Percentiles rank a stretch among this genome's conserved stretches.
These are phyloP conservation scores for Xylaria sp. DNA, from an alignment of 2,329 filamentous ascomycete genomes.

Conservation along the genomic window DNA sequence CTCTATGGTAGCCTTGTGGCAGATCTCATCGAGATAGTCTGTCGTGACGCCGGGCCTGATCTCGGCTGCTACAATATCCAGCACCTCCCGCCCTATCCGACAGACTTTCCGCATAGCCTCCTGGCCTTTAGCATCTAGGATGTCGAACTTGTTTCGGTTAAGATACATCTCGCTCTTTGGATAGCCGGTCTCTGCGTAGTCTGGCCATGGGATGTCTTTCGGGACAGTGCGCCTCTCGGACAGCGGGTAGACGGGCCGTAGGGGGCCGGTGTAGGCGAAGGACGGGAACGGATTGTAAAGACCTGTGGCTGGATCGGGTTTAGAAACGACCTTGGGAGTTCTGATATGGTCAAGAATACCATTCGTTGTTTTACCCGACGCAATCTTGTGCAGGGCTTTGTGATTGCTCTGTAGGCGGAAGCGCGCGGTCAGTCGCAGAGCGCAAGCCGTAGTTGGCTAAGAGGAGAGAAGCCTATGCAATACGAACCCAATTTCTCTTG, in stretches of 20 bases:
- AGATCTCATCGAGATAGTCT: slow-evolving; percentile 92
- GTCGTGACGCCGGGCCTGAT: slow-evolving; percentile 93
- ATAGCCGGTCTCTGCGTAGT: slow-evolving; percentile 88
- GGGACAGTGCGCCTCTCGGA: slow-evolving; percentile 79
- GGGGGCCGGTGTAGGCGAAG: slow-evolving; percentile 81
- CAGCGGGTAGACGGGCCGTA: slow-evolving; percentile 89
- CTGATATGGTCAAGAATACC: slow-evolving; percentile 79
- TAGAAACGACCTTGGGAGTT: slow-evolving; percentile 84
- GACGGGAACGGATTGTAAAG: slow-evolving; percentile 92
- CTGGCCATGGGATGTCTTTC: slow-evolving; percentile 82
- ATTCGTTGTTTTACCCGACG: slow-evolving; percentile 59
- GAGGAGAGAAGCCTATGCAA: slow-evolving; percentile 12
- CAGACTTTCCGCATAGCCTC: slow-evolving; percentile 95
- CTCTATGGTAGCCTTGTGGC: slow-evolving; percentile 94
- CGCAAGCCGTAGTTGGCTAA: background rate
- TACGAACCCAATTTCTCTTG: slow-evolving; percentile 94
- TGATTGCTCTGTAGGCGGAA: slow-evolving; percentile 72
- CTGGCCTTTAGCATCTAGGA: slow-evolving; percentile 82
- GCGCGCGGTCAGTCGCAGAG: slow-evolving; percentile 23
- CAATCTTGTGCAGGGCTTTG: slow-evolving; percentile 85
- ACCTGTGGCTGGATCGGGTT: slow-evolving; percentile 90
- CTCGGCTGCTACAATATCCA: slow-evolving; percentile 89
- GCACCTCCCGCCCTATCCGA: slow-evolving; percentile 84
- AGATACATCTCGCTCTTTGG: slow-evolving; percentile 70
- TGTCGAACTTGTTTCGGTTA: slow-evolving; percentile 82